Conservation (phyloP, 306 rosid species). For the Cicer judaicum region DNA sequence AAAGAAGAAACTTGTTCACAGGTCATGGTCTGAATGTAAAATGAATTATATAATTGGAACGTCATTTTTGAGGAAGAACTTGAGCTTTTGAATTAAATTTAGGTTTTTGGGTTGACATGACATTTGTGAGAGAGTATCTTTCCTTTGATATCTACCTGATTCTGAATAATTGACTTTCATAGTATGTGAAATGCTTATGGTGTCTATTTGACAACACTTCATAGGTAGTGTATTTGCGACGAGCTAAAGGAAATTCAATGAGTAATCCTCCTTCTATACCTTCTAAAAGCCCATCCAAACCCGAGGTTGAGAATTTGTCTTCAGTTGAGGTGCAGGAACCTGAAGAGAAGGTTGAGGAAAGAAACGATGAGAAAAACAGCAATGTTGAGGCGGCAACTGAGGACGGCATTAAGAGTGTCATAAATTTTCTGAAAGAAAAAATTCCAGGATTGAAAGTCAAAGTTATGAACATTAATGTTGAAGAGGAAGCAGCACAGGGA, state of each 20-base stretch:
- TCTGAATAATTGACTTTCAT: constrained; percentile 30
- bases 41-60: constrained; percentile 30
- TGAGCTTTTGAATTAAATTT: constrained; percentile 12
- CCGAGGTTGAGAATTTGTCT: constrained; percentile 65
- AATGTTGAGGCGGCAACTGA: constrained; percentile 80
- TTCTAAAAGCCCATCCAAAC: constrained; percentile 59
- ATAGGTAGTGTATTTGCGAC: constrained; percentile 89
- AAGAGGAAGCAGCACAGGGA: constrained; percentile 67
- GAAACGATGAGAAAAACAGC: constrained; percentile 68
- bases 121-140: constrained; percentile 21
- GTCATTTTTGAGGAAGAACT: constrained; percentile 1
- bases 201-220: constrained; percentile 42
- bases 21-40: constrained; percentile 19
- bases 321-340: constrained; percentile 59
- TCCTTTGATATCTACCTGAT: constrained; percentile 18
- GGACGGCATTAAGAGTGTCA: constrained; percentile 92
- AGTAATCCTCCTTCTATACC: constrained; percentile 56
- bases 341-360: constrained; percentile 72
- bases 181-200: constrained; percentile 30
- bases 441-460: constrained; percentile 93
- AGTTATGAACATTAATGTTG: constrained; percentile 74
- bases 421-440: constrained; percentile 90
- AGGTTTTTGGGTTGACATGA: constrained; percentile 34
- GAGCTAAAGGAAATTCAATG: constrained; percentile 69
- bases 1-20: constrained; percentile 21